A percentile compares a stretch with the other conserved stretches of the same genome.
Conservation (phyloP, 2,329 filamentous ascomycete genomes). For the Penicillium hordei region DNA sequence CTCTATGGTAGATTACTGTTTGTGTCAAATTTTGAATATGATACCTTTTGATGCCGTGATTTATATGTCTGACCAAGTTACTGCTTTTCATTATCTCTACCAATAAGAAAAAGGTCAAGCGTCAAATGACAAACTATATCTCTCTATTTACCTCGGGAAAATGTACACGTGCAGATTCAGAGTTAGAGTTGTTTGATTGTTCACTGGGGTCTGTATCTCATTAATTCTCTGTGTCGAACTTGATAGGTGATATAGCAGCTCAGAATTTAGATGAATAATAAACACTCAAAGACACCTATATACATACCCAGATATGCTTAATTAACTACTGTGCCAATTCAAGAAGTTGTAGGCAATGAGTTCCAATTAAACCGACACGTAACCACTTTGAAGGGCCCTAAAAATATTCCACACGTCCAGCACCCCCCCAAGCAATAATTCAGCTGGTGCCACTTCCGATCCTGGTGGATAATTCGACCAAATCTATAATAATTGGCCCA, state of each 20-base stretch:
- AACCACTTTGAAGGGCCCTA: neutral
- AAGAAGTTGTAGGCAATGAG: neutral
- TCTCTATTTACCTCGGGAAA: neutral
- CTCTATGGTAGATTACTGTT: neutral
- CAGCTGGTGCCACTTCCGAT: neutral
- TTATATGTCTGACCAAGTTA: neutral
- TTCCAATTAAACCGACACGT: neutral
- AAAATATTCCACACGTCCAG: neutral
- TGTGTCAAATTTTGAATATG: neutral
- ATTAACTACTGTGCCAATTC: too few relatives aligned
- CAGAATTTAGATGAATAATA: too few relatives aligned
- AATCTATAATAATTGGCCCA: neutral
- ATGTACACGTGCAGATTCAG: neutral
- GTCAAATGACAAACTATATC: too few relatives aligned
- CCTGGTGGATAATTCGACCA: neutral
- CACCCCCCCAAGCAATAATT: neutral
- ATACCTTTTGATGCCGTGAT: too few relatives aligned
- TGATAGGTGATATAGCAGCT: neutral
- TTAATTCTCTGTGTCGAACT: too few relatives aligned
- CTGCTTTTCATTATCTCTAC: too few relatives aligned
- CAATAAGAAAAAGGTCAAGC: neutral
- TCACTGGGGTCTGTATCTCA: neutral
- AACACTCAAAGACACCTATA: neutral
- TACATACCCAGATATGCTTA: neutral
- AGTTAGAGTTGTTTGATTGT: neutral